phyloP scores from a whole-genome alignment of 2,329 filamentous ascomycete genomes.

The Exophiala xenobiotica region DNA sequence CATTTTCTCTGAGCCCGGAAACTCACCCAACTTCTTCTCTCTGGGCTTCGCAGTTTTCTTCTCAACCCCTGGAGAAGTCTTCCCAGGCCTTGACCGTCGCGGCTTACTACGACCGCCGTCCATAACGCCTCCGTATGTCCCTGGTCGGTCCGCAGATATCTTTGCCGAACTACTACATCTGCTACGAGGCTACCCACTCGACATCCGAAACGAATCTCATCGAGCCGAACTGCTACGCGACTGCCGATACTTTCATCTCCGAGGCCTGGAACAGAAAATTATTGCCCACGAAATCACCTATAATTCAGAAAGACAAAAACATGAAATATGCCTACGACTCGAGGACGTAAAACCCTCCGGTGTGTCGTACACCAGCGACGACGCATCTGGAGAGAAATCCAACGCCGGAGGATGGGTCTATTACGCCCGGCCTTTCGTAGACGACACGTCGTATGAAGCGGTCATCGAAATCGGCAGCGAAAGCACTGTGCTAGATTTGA shows the following conservation, averaged over 20 bases:
- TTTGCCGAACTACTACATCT: conserved; percentile 81
- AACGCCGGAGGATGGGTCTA: conserved; percentile 59
- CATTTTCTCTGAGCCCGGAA: conserved; percentile 78
- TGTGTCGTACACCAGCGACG: conserved; percentile 62
- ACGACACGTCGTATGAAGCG: conserved; percentile 69
- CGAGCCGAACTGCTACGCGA: conserved; percentile 76
- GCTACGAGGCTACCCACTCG: conserved; percentile 77
- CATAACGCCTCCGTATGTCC: conserved; percentile 78
- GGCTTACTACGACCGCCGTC: conserved; percentile 81
- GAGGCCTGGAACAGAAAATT: conserved; percentile 83
- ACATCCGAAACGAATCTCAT: conserved; percentile 73
- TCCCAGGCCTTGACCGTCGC: conserved; percentile 78
- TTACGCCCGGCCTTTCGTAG: conserved; percentile 84
- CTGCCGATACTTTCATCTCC: conserved; percentile 89
- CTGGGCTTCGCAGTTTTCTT: conserved; percentile 89
- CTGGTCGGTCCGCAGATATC: conserved; percentile 75
- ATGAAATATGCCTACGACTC: conserved; percentile 76
- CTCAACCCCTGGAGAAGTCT: conserved; percentile 73
- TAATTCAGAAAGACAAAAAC: conserved; percentile 66
- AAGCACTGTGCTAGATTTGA: conserved; percentile 58
- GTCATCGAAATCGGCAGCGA: conserved; percentile 74
- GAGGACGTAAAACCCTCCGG: conserved; percentile 89
- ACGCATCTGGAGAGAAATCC: conserved; percentile 20
- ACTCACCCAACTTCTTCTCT: conserved; percentile 94
- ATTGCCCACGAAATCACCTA: conserved; percentile 74